A percentile compares a stretch with the other conserved stretches of the same genome.
These are phyloP conservation scores for Pholiota conissans DNA, from an alignment of 768 basidiomycete species.

Conservation along the genomic window DNA sequence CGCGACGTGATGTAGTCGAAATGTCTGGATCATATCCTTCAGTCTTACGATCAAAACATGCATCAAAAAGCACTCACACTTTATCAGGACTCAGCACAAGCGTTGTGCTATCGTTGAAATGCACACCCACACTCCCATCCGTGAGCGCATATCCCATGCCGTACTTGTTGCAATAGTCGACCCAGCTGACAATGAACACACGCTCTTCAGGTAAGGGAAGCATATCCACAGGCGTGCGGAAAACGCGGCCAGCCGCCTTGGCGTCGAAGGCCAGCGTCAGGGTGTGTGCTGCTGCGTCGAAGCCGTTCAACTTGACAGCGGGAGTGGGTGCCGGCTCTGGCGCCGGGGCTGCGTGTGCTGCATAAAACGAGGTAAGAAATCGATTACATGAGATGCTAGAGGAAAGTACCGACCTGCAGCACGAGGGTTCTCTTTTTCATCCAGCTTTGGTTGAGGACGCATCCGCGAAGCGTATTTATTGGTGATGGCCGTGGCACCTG, in stretches of 20 bases:
- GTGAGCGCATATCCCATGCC: constrained; percentile 99
- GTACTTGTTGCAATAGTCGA: constrained; percentile 98
- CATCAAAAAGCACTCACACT: constrained; percentile 52
- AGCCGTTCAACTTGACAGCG: constrained; percentile 47
- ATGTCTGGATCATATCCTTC: constrained; percentile 49
- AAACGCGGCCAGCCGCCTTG: constrained; percentile 59
- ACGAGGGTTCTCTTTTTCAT: constrained; percentile 22
- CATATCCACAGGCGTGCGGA: constrained; percentile 56
- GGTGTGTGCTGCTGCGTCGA: constrained; percentile 61
- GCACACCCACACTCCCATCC: constrained; percentile 91
- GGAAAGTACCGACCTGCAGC: constrained; percentile 3
- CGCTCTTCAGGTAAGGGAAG: constrained; percentile 58
- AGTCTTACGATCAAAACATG: not conserved
- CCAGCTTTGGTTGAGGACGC: not conserved
- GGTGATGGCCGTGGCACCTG: constrained; percentile 6
- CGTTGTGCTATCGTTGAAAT: constrained; percentile 95
- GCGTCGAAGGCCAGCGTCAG: constrained; percentile 67
- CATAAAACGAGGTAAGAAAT: not conserved
- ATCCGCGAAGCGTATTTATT: constrained; percentile 1
- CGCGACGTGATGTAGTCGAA: constrained; percentile 86
- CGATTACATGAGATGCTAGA: not conserved
- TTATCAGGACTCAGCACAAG: constrained; percentile 85
- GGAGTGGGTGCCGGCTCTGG: constrained; percentile 9
- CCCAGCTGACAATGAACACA: constrained; percentile 97
- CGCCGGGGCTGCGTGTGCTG: constrained; percentile 5